A percentile compares a stretch with the other conserved stretches of the same genome.
These are phyloP conservation scores for Magnaporthiopsis poae DNA, from an alignment of 2,329 filamentous ascomycete genomes.

Conservation along the genomic window DNA sequence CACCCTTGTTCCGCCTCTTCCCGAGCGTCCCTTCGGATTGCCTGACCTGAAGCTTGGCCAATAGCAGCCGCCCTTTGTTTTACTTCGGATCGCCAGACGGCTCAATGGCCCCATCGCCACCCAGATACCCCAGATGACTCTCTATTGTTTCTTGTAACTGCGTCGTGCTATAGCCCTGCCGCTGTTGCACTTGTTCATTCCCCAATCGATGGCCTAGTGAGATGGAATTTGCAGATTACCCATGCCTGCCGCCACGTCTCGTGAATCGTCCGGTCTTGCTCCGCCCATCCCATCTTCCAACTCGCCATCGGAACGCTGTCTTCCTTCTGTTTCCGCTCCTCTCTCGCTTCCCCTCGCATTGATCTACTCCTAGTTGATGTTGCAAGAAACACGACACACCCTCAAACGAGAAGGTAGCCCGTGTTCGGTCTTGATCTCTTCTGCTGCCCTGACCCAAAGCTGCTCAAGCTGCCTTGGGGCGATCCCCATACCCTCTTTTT, in stretches of 20 bases:
- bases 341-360: neutral
- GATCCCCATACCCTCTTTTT: neutral
- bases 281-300: neutral
- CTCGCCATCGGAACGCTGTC: neutral
- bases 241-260: neutral
- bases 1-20: neutral
- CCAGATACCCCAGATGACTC: neutral
- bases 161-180: neutral
- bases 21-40: too few species aligned
- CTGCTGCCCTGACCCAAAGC: neutral
- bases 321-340: neutral
- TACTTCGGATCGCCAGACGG: neutral
- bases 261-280: neutral
- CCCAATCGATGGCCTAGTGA: neutral
- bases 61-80: neutral
- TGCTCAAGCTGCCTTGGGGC: neutral
- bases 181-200: neutral
- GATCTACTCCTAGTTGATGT: neutral
- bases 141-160: neutral
- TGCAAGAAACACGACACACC: neutral
- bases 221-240: neutral
- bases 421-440: neutral
- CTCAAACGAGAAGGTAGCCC: neutral
- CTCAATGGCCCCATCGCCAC: neutral
- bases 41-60: neutral